Conservation (phyloP, 1,139 yeast species). For the Kurtzmaniella quercitrusa region DNA sequence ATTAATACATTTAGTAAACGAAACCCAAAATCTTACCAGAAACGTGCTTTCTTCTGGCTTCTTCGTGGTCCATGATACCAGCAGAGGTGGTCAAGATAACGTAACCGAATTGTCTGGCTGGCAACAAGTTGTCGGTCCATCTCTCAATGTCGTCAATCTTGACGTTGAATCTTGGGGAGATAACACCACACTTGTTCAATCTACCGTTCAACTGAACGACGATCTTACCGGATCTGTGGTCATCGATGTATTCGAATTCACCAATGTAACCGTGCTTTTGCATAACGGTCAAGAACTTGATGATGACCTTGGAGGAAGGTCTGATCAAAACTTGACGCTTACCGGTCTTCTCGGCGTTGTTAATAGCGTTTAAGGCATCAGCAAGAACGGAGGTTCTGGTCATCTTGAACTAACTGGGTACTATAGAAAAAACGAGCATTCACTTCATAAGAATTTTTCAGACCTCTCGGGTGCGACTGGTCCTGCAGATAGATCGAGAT, state of each 20-base stretch:
- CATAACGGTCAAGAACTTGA: conserved; percentile 95
- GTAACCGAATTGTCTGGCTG: conserved; percentile 98
- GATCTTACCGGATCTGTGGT: conserved; percentile 98
- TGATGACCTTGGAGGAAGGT: conserved; percentile 98
- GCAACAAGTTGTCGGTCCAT: conserved; percentile 96
- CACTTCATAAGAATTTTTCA: background rate
- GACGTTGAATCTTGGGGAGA: conserved; percentile 97
- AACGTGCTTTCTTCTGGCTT: conserved; percentile 99
- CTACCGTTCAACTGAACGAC: conserved; percentile 97
- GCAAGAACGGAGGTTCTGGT: conserved; percentile 99
- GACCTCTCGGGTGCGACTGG: background rate
- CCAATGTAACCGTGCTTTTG: conserved; percentile 99
- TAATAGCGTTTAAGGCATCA: conserved; percentile 96
- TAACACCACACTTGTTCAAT: conserved; percentile 97
- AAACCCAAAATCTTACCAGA: conserved; percentile 97
- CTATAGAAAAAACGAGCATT: background rate
- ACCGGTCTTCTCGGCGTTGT: conserved; percentile 99
- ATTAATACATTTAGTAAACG: conserved; percentile 59
- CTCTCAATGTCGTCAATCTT: conserved; percentile 90
- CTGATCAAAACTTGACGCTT: conserved; percentile 98
- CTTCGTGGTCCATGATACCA: conserved; percentile 99
- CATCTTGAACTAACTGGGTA: conserved; percentile 46
- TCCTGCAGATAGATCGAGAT: background rate
- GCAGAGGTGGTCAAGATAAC: conserved; percentile 97
- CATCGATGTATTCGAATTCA: conserved; percentile 97